phyloP scores from a whole-genome alignment of 352 stramenopile genomes.

The Pythium volutum region DNA sequence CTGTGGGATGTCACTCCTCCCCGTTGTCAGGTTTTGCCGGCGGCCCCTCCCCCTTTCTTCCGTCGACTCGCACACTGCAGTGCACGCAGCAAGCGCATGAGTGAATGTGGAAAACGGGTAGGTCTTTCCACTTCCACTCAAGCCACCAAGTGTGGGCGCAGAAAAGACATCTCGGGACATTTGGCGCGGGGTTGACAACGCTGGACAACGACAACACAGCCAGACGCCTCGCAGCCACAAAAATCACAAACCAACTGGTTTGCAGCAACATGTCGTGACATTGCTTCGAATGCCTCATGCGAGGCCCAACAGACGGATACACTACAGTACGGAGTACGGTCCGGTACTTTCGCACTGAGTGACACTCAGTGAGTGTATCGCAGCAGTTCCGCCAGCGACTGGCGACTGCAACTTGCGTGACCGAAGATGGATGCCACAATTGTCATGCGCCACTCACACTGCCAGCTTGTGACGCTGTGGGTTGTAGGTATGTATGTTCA shows the following conservation, averaged over 20 bases:
- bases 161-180: slow-evolving; percentile 5
- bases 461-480: not conserved
- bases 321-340: too few species aligned
- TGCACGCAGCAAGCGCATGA: slow-evolving; percentile 12
- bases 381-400: not conserved
- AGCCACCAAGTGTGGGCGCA: slow-evolving; percentile 11
- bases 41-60: slow-evolving; percentile 4
- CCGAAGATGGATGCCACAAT: slow-evolving; percentile 8
- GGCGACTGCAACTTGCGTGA: slow-evolving; percentile 18
- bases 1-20: slow-evolving; percentile 9
- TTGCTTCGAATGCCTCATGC: slow-evolving; percentile 11
- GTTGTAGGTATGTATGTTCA: not conserved
- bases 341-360: too few species aligned
- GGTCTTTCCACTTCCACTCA: not conserved
- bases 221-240: slow-evolving; percentile 13
- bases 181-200: slow-evolving; percentile 15
- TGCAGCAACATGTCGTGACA: slow-evolving; percentile 20
- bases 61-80: not conserved
- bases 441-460: not conserved
- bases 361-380: slow-evolving; percentile 7
- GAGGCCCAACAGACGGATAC: too few species aligned
- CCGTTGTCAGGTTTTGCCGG: not conserved
- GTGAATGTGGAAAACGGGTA: slow-evolving; percentile 11
- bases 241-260: slow-evolving; percentile 22
- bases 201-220: slow-evolving; percentile 21